Evolutionary conservation across 345 rosid genomes (phyloP).

Genomic region (Angophora floribunda): DNA sequence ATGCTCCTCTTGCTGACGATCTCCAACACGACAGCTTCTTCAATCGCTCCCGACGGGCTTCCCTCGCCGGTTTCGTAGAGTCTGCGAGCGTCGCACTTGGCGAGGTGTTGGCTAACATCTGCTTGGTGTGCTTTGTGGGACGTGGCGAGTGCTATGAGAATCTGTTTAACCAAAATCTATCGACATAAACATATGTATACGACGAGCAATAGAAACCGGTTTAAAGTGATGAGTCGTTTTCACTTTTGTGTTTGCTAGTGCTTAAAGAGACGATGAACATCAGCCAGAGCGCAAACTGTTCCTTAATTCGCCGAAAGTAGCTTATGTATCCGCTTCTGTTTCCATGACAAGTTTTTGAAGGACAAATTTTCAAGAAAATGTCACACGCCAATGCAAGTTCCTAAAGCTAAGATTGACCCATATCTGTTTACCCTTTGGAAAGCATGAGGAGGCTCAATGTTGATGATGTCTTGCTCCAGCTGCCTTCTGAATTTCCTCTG

Average conservation of each 20-base stretch:
- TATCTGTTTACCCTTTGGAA: conserved; percentile 39
- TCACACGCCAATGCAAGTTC: not conserved
- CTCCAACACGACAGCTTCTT: conserved; percentile 49
- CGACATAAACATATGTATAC: not conserved
- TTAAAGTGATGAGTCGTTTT: not conserved
- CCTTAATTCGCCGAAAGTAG: not conserved
- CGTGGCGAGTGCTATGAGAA: conserved; percentile 44
- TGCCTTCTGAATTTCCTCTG: conserved; percentile 28
- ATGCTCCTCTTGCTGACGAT: conserved; percentile 59
- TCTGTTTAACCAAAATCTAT: conserved; percentile 13
- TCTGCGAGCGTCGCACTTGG: conserved; percentile 54
- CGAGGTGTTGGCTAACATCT: conserved; percentile 46
- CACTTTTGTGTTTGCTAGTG: not conserved
- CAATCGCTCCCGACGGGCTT: conserved; percentile 19
- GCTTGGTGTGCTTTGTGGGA: conserved; percentile 64
- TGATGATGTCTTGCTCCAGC: conserved; percentile 46
- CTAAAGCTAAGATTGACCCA: not conserved
- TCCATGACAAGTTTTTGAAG: not conserved
- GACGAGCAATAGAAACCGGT: not conserved
- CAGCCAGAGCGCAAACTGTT: not conserved
- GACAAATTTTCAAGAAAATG: not conserved
- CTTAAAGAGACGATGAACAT: not conserved
- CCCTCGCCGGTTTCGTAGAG: conserved; percentile 47
- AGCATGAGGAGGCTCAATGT: conserved; percentile 50
- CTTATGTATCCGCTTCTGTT: not conserved